Base-by-base conservation (phyloP, 108 stramenopile genomes). In the Discostella stelligeroides region DNA sequence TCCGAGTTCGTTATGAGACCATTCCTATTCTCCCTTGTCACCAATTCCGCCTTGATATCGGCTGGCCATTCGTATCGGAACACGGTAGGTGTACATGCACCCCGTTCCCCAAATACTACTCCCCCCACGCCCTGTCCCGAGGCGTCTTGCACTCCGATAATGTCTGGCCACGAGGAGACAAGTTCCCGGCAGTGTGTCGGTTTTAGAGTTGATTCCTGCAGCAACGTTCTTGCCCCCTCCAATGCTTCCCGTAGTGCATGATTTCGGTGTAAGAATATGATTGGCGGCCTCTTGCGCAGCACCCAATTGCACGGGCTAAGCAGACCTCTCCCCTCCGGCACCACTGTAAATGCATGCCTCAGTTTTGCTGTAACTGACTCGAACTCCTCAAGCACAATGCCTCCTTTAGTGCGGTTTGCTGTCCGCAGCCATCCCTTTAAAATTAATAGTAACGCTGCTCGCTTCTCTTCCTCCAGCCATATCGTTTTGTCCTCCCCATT, bases 111-210 rank as follows among this genome's bases (percentile, higher is more conserved):
- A n/a, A n/a, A n/a, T n/a, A n/a, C n/a, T n/a, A n/a, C n/a, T n/a
- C n/a, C n/a, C n/a, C n/a, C n/a, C n/a, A n/a, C n/a, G n/a, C n/a
- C n/a, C n/a, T n/a, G n/a, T n/a, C n/a, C n/a, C n/a, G n/a, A n/a
- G n/a, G n/a, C n/a, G n/a, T n/a, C n/a, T n/a, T n/a, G n/a, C n/a
- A n/a, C n/a, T n/a, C n/a, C n/a, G n/a, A n/a, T 28, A 29, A 49
- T 68, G 9, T 77, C 66, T 14, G 29, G 41, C 83, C 79, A 80
- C 7, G 75, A 69, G 23, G 25, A 15, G 7, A 55, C 54, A 23
- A 55, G 10, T 10, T 55, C 54, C 6, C 27, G 9, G 54, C 54
- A 55, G 1, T 14, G 23, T 24, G 54, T 55, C 8, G 54, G 54
- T 1, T 23, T 1, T 4, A 27, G 25, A 24, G 13, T 27, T 24